Base-by-base conservation (phyloP, 148 eudicot genomes). In the Fagopyrum tataricum region DNA sequence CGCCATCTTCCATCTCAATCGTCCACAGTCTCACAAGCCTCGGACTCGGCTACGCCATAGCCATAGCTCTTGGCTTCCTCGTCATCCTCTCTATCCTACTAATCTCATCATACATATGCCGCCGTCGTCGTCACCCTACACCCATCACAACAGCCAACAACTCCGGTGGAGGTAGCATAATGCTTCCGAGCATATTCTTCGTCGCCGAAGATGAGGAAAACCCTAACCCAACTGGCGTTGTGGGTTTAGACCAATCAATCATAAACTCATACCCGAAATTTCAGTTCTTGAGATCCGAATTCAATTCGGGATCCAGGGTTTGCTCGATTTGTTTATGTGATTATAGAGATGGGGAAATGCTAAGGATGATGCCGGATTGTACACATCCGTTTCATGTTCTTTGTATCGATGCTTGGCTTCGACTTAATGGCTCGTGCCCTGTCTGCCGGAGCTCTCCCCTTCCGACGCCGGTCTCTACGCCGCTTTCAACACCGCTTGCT, bases 291-390 rank as follows among this genome's bases (percentile, higher is more conserved):
- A 17, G 77, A n/a, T 8, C 73, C 71, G 12, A 70, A 55, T 5
- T 66, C 61, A 70, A 67, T 14, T 70, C 67, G 21, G 80, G 85
- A 23, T 59, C 76, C 6, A 78, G 78, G 69, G 69, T 37, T 55
- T 93, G 98, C 64, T 79, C 98, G 39, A 93, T 93, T 40, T 93
- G 98, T 71, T 44, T 93, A 72, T 93, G 92, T 44, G 98, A 93
- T 48, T 93, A 93, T 20, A 87, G 83, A 53, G 97, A 93, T 1
- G 77, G 77, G 4, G 97, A 91, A 83, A 93, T 91, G 95, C 49
- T 93, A 58, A 73, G 97, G 73, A 87, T 93, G 91, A 80, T 93
- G 85, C 98, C 98, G 40, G 97, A 93, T 73, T 93, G 98, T 75
- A 77, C 77, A 44, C 98, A 91, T 72, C 82, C 67, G 37, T 93